Evolutionary conservation across 2,329 filamentous ascomycete genomes (phyloP), one percentile per base, ranked within the genome.

Genomic region (Xylaria sp.): DNA sequence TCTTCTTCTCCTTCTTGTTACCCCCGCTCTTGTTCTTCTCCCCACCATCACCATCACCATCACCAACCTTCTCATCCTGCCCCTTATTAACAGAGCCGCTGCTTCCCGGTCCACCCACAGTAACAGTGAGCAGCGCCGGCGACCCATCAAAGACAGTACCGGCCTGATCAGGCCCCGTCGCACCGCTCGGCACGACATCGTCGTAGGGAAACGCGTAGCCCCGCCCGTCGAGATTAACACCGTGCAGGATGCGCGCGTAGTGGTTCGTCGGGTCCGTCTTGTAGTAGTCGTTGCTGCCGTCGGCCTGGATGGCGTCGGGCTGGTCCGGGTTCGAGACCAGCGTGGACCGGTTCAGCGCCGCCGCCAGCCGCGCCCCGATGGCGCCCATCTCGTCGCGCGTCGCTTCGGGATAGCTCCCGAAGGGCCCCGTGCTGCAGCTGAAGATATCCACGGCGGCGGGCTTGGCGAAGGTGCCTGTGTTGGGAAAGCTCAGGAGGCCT

Each of bases 191-290:
- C 25, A 83, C 84, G 10, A 92, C 91, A 78, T 92, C 90, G 75
- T 92, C 91, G 76, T 92, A 92, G 0, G 90, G 89, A 73, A 92
- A 92, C 0, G 90, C 89, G 80, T 93, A 93, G 9, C 91, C 90
- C 58, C 84, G 83, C 9, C 86, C 83, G 76, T 89, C 88, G 43
- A 88, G 75, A 73, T 87, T 89, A 46, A 83, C 82, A 68, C 83
- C 85, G 79, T 93, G 90, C 68, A 90, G 86, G 71, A 92, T 86
- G 66, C 90, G 84, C 57, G 88, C 82, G 77, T 91, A 92, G 78
- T 92, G 90, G 79, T 92, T 92, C 51, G 89, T 91, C 57, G 86
- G 76, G 1, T 85, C 79, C 0, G 75, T 70, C 76, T 88, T 86
- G 60, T 71, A 71, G 77, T 91, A 92, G 78, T 92, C 89, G 78